Conservation (phyloP, 768 basidiomycete genomes). For the Collybia sordida region DNA sequence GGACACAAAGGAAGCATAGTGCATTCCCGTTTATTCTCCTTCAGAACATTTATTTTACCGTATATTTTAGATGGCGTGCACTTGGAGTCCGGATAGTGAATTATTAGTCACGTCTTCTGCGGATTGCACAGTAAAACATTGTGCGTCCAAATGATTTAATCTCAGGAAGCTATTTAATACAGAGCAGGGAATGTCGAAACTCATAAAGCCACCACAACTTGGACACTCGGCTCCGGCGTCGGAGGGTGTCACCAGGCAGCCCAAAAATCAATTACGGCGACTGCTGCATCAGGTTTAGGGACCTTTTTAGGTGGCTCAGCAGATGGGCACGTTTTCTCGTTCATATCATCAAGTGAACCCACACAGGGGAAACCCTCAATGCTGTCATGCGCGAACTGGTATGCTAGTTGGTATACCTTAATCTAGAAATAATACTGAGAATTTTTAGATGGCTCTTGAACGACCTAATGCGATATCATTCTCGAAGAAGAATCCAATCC, state of each 20-base stretch:
- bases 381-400: conserved; percentile 89
- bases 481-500: conserved; percentile 88
- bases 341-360: conserved; percentile 87
- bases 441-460: conserved; percentile 84
- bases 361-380: conserved; percentile 79
- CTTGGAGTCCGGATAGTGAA: conserved; percentile 81
- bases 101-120: conserved; percentile 79
- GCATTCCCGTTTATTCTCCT: conserved; percentile 24
- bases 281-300: conserved; percentile 37
- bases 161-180: background rate
- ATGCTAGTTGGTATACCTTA: conserved; percentile 25
- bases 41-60: background rate
- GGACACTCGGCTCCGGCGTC: conserved; percentile 74
- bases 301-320: conserved; percentile 83
- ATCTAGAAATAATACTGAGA: background rate
- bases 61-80: conserved; percentile 56
- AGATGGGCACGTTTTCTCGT: conserved; percentile 74
- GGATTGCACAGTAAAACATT: conserved; percentile 86
- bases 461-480: conserved; percentile 89
- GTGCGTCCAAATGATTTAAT: conserved; percentile 40
- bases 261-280: conserved; percentile 77
- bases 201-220: conserved; percentile 63
- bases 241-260: conserved; percentile 55
- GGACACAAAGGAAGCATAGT: conserved; percentile 79
- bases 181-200: conserved; percentile 77